These are phyloP conservation scores for Tetracladium setigerum DNA, from an alignment of 495 filamentous ascomycete genomes.

Conservation along the genomic window DNA sequence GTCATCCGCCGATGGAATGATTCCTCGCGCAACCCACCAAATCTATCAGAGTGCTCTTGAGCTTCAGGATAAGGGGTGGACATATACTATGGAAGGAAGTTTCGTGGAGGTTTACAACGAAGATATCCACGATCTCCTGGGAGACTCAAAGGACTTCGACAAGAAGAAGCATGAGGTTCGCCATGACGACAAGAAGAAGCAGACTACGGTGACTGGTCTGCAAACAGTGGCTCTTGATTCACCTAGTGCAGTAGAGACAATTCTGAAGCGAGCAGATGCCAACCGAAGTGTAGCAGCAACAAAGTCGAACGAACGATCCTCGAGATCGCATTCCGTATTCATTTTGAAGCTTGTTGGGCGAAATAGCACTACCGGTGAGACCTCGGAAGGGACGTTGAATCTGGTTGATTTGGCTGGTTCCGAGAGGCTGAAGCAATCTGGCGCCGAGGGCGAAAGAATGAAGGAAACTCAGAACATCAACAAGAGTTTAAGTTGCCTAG, in stretches of 20 bases:
- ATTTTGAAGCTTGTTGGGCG: constrained; percentile 82
- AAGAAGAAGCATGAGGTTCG: constrained; percentile 90
- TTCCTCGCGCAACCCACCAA: constrained; percentile 83
- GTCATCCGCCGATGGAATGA: constrained; percentile 91
- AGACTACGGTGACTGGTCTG: constrained; percentile 79
- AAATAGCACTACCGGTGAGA: constrained; percentile 73
- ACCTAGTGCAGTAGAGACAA: constrained; percentile 65
- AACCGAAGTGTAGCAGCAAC: constrained; percentile 93
- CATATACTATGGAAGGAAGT: constrained; percentile 85
- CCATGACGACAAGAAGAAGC: constrained; percentile 72
- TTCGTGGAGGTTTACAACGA: constrained; percentile 99
- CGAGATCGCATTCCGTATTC: constrained; percentile 91
- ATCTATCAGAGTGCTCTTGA: constrained; percentile 81
- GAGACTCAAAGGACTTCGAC: constrained; percentile 63
- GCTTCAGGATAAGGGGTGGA: constrained; percentile 87
- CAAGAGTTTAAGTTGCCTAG: constrained; percentile 80
- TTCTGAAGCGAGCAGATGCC: constrained; percentile 67
- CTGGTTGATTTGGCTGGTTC: constrained; percentile 93
- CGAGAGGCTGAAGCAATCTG: constrained; percentile 79
- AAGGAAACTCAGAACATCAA: constrained; percentile 98
- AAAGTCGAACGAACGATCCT: constrained; percentile 91
- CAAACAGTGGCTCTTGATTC: constrained; percentile 72
- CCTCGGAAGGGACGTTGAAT: constrained; percentile 89
- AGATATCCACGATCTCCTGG: constrained; percentile 86
- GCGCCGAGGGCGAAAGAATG: constrained; percentile 75